Percentiles rank a stretch among this genome's conserved stretches.
Evolutionary conservation across 352 stramenopile genomes (phyloP).

Genomic region (Phytophthora litchii): DNA sequence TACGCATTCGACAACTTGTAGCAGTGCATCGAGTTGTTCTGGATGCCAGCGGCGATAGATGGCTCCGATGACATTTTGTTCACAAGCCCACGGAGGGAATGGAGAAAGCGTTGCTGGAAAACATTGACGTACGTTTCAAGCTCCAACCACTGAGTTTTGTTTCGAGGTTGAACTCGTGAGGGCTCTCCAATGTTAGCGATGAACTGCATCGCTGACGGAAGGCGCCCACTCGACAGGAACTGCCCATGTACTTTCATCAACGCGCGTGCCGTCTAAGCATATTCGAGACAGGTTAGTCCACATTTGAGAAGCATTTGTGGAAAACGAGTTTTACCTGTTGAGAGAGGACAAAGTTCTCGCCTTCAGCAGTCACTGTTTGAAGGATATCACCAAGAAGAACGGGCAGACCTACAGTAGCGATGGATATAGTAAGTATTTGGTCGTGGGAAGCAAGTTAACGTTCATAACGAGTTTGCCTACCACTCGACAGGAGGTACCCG

Average conservation of each 20-base stretch:
- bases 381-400: constrained; percentile 91
- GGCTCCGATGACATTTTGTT: constrained; percentile 32
- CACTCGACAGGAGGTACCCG: constrained; percentile 91
- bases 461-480: constrained; percentile 25
- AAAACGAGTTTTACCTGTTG: constrained; percentile 70
- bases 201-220: constrained; percentile 51
- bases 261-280: constrained; percentile 42
- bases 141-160: constrained; percentile 42
- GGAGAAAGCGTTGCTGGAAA: constrained; percentile 66
- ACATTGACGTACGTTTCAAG: constrained; percentile 43
- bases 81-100: constrained; percentile 50
- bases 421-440: not conserved
- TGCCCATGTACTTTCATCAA: constrained; percentile 51
- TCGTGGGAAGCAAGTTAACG: not conserved
- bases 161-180: constrained; percentile 20
- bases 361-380: constrained; percentile 96
- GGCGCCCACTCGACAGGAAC: constrained; percentile 34
- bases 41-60: constrained; percentile 47
- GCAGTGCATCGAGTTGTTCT: constrained; percentile 65
- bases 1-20: constrained; percentile 71
- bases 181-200: constrained; percentile 55
- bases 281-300: not conserved
- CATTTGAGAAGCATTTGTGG: not conserved
- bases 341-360: constrained; percentile 96
- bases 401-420: constrained; percentile 20